Base-by-base conservation (phyloP, 768 basidiomycete genomes). In the Tulasnella sp. region DNA sequence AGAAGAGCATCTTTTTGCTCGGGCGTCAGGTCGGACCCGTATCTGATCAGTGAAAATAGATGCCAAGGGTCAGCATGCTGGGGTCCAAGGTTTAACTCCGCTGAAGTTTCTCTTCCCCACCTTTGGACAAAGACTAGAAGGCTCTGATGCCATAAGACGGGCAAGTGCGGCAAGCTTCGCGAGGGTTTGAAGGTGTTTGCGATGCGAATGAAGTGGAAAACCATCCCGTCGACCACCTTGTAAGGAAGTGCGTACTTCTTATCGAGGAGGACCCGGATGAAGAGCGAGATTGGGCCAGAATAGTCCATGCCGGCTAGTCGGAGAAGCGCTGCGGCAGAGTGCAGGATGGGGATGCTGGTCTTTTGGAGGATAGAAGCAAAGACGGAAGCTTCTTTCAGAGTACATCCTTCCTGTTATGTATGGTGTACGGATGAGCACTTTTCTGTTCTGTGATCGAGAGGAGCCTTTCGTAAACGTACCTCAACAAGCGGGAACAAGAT, bases 81-180 rank as follows among this genome's bases (percentile, higher is more conserved):
- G 23, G n/a, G 73, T 44, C 74, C 5, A 32, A n/a, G 37, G 37
- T 20, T 37, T 9, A 9, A 3, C 9, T 39, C 39, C 39, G 39
- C 39, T 39, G 39, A 15, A 44, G 15, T 10, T 44, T 13, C 6
- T 13, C 9, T 39, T 39, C 42, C 42, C 42, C 42, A 95, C 96
- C 97, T 87, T 85, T 99, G 98, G 51, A 90, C 91, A 83, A 99
- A 98, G 3, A 96, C 94, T 32, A 99, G 88, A 75, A 99, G 87
- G 83, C 93, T 94, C 85, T 99, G 98, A 83, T 99, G 95, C 98
- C 98, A 99, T 15, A 99, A 87, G 16, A 99, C 98, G n/a, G 98
- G 97, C 40, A 99, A 87, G 70, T 92, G 93, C 35, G 90, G 92
- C 71, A 90, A 87, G 26, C 86, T 86, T 77, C 88, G 90, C 69